Base-by-base conservation (phyloP, 257 asterid species). In the Anisodus tanguticus region DNA sequence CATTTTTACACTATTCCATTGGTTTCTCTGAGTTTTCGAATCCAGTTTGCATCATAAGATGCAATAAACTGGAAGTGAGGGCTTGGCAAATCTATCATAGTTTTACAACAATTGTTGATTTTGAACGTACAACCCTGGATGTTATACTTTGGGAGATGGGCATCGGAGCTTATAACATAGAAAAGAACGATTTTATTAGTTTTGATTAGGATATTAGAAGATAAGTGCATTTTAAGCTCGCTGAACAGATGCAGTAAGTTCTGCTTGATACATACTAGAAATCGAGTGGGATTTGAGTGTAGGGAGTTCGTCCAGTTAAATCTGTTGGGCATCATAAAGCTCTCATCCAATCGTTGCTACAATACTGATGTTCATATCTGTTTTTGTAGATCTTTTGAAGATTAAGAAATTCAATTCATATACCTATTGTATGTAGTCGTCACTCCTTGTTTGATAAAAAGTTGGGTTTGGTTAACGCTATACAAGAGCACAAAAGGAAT, bases 41-140 rank as follows among this genome's bases (percentile, higher is more conserved):
- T 26, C 31, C 31, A 26, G 0, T 26, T 26, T 26, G 1, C 31
- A 26, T 26, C 31, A 26, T 26, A 74, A 22, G 41, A 74, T 74
- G 45, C 81, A 76, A 26, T 76, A 22, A 49, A 49, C 45, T 49
- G 62, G 81, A 51, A 51, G 22, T 51, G 81, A 76, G 5, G 22
- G 8, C 22, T 22, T 22, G 45, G 45, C 4, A 76, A 8, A 6
- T 49, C n/a, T 74, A 26, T 12, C 3, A 4, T 74, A 49, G 45
- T 47, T 47, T 47, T 47, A n/a, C 81, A n/a, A n/a, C n/a, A n/a
- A n/a, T n/a, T 22, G 37, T 64, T 63, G 41, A n/a, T 72, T 70
- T 43, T 70, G 79, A 43, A 43, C 37, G 3, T 45, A n/a, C 55
- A 70, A 5, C 58, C 16, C 15, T 45, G 57, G 57, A 9, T n/a